phyloP scores from a whole-genome alignment of 1,139 yeast genomes.

The Candida anutae region DNA sequence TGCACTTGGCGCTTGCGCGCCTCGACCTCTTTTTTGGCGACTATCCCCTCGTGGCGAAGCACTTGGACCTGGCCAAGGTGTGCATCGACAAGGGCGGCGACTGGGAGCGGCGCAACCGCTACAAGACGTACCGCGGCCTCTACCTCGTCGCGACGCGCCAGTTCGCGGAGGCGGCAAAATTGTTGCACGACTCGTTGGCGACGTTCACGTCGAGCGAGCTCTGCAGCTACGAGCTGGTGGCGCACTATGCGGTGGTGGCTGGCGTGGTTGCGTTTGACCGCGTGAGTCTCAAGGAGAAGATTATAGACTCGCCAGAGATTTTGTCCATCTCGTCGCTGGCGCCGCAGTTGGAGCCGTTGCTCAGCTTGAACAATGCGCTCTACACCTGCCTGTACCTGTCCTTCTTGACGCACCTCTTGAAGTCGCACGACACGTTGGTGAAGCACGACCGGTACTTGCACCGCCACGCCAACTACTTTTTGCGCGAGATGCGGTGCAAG shows the following conservation, averaged over 20 bases:
- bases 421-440: conserved; percentile 70
- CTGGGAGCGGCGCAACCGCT: conserved; percentile 96
- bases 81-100: conserved; percentile 96
- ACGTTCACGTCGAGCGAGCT: conserved; percentile 96
- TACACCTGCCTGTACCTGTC: conserved; percentile 84
- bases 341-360: conserved; percentile 69
- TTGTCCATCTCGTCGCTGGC: conserved; percentile 72
- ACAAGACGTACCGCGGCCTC: conserved; percentile 85
- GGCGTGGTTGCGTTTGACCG: conserved; percentile 81
- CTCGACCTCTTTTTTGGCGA: conserved; percentile 85
- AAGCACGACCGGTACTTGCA: conserved; percentile 68
- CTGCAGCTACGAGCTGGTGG: conserved; percentile 83
- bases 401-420: conserved; percentile 71
- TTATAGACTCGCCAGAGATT: conserved; percentile 92
- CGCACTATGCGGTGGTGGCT: conserved; percentile 77
- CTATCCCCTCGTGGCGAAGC: conserved; percentile 58
- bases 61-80: conserved; percentile 64
- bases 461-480: conserved; percentile 74
- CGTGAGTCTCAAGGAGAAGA: conserved; percentile 72
- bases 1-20: conserved; percentile 71
- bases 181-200: conserved; percentile 84
- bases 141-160: conserved; percentile 79
- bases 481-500: conserved; percentile 90
- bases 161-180: conserved; percentile 73
- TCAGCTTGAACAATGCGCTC: conserved; percentile 75